These are phyloP conservation scores for Cyclanthera cordifolia DNA, from an alignment of 306 rosid species.

Conservation along the genomic window DNA sequence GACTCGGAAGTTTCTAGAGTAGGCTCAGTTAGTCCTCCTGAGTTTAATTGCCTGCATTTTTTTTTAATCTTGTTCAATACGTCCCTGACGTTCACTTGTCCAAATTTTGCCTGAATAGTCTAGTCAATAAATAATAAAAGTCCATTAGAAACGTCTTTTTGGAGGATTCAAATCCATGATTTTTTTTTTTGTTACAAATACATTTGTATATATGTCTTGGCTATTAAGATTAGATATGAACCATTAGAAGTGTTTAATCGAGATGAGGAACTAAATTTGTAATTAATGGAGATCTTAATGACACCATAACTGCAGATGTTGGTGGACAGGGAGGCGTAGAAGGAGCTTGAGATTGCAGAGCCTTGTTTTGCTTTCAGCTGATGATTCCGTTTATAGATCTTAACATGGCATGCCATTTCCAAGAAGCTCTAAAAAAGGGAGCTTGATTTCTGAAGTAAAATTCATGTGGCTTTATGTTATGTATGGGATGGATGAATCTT, in stretches of 20 bases:
- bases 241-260: too few relatives aligned
- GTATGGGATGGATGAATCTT: neutral
- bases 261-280: too few relatives aligned
- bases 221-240: too few relatives aligned
- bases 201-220: too few relatives aligned
- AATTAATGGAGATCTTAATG: too few relatives aligned
- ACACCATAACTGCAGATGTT: neutral
- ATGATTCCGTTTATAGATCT: neutral
- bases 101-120: neutral
- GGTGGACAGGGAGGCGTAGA: neutral
- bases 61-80: neutral
- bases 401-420: slow-evolving; percentile 5
- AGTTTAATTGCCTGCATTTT: neutral
- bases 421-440: slow-evolving; percentile 2
- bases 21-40: neutral
- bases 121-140: neutral
- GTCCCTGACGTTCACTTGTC: neutral
- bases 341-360: neutral
- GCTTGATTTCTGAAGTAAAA: slow-evolving; percentile 11
- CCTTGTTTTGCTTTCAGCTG: neutral
- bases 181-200: too few relatives aligned
- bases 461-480: neutral
- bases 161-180: too few relatives aligned
- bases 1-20: neutral
- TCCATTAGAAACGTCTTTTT: neutral